Percentiles rank a stretch among this genome's conserved stretches.
phyloP scores from a whole-genome alignment of 768 basidiomycete species.

The Psilocybe azurescens region DNA sequence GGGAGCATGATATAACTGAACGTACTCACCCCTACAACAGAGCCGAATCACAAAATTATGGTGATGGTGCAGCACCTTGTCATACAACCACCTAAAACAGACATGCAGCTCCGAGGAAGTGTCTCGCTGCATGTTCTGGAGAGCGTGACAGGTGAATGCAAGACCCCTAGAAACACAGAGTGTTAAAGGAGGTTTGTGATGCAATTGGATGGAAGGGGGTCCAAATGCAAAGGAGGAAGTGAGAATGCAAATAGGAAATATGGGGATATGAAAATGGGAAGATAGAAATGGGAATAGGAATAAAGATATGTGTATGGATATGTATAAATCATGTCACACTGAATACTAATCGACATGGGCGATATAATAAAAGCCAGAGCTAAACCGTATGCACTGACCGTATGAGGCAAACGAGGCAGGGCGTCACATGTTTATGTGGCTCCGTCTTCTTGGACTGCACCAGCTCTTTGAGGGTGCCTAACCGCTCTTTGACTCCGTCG shows the following conservation, averaged over 20 bases:
- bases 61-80: conserved; percentile 68
- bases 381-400: conserved; percentile 47
- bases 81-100: conserved; percentile 77
- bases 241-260: background rate
- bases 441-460: conserved; percentile 50
- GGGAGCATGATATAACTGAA: background rate
- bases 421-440: conserved; percentile 53
- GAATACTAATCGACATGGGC: conserved; percentile 6
- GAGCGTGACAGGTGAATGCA: conserved; percentile 68
- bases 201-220: no score
- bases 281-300: conserved; percentile 3
- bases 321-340: background rate
- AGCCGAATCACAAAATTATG: conserved; percentile 72
- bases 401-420: conserved; percentile 67
- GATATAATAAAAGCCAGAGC: background rate
- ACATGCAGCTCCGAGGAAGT: conserved; percentile 56
- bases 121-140: conserved; percentile 69
- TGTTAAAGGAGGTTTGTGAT: background rate
- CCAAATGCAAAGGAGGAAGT: no score
- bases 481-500: conserved; percentile 44
- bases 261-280: no score
- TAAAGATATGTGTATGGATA: background rate
- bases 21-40: conserved; percentile 60
- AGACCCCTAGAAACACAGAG: conserved; percentile 54
- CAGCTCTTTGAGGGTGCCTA: conserved; percentile 64